Percentiles rank a stretch among this genome's conserved stretches.
Evolutionary conservation across 2,329 filamentous ascomycete genomes (phyloP).

Genomic region (Trichoderma brevicompactum): DNA sequence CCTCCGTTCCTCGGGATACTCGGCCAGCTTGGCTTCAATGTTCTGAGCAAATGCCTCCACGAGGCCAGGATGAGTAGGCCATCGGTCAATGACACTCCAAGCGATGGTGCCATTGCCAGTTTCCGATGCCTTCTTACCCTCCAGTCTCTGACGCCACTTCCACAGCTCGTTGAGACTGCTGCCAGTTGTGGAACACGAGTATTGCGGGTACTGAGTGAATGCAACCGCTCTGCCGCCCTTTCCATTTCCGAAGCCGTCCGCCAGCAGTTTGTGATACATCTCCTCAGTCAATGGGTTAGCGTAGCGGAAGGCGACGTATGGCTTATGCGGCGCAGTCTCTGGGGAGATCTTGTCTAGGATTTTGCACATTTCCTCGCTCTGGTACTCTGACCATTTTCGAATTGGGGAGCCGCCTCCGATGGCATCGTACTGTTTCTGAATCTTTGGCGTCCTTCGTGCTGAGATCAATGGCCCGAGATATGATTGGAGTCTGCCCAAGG

Average conservation of each 20-base stretch:
- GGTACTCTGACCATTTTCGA: constrained; percentile 95
- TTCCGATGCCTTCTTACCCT: constrained; percentile 69
- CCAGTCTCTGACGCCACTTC: constrained; percentile 91
- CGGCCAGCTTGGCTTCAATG: constrained; percentile 81
- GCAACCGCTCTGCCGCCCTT: constrained; percentile 92
- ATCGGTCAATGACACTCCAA: constrained; percentile 98
- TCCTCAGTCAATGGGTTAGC: constrained; percentile 91
- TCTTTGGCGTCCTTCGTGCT: constrained; percentile 87
- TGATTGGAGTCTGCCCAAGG: constrained; percentile 86
- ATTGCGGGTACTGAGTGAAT: constrained; percentile 98
- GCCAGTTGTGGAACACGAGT: constrained; percentile 96
- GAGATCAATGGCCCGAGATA: constrained; percentile 91
- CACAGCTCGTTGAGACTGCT: constrained; percentile 96
- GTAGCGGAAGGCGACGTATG: constrained; percentile 96
- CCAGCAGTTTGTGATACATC: constrained; percentile 81
- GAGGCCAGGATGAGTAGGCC: constrained; percentile 89
- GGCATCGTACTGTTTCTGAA: constrained; percentile 90
- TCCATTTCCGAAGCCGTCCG: constrained; percentile 87
- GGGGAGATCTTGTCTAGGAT: constrained; percentile 88
- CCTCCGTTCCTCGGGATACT: constrained; percentile 81
- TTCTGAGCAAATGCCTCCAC: constrained; percentile 92
- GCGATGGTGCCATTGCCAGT: constrained; percentile 71
- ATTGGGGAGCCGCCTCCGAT: constrained; percentile 99
- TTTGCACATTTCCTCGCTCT: constrained; percentile 96
- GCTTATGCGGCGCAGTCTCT: constrained; percentile 93